Base-by-base conservation (phyloP, 2,329 filamentous ascomycete species). In the Cladorrhinum sp. region DNA sequence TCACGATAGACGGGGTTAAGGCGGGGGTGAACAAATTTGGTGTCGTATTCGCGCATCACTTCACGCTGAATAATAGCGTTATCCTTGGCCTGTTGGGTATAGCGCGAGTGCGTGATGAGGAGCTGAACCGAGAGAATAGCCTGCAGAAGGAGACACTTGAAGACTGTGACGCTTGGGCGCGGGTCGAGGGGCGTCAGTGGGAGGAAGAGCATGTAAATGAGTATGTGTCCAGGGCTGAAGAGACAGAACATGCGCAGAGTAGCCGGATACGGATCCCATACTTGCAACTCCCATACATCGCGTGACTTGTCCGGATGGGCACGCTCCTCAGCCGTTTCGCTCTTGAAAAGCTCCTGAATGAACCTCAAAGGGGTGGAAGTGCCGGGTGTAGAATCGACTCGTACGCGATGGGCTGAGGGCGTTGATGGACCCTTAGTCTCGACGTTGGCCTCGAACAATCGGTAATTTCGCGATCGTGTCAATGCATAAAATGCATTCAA, bases 21-120 rank as follows among this genome's bases (percentile, higher is more conserved):
- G 10, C 88, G 84, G 1, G 95, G 95, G 70, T 96, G 92, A 1
- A 99, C 95, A 70, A 89, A 97, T 77, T 99, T 99, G 67, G 86
- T 91, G 72, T 98, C 92, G 72, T 99, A 99, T 76, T 99, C 95
- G 72, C 92, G 88, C 76, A 98, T 82, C 4, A 98, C 93, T 75
- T 98, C 91, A 68, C 89, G 92, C 67, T 96, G 92, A 61, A 99
- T 89, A 51, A 97, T 82, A 1, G 87, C 82, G 1, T 85, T 85
- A 73, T 99, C 95, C 72, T 92, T 96, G 62, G 85, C 85, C 73
- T 98, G 93, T 72, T 93, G 93, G 2, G 85, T 82, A 74, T 93
- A 98, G 32, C 82, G 86, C 1, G 82, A 83, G 62, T 89, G 87
- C 54, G 98, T 78, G 27, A 91, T 79, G 56, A 86, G 82, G 65